Base-by-base conservation (phyloP, 1,284 basidiomycete genomes). In the Puccinia coronata region DNA sequence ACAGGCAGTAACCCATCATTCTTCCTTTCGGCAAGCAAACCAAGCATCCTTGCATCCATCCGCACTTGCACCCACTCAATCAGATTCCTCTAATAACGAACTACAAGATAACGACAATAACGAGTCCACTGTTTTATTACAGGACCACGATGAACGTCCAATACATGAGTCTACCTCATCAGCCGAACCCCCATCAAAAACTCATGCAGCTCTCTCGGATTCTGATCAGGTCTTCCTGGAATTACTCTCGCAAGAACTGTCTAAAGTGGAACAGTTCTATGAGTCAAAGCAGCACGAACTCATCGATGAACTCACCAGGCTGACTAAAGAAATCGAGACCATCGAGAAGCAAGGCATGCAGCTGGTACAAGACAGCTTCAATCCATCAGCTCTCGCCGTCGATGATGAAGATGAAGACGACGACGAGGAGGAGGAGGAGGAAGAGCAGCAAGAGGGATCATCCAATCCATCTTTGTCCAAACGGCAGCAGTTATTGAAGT, bases 321-420 rank as follows among this genome's bases (percentile, higher is more conserved):
- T 75, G 47, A 59, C 36, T 39, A 75, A 75, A 6, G 73, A 75
- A 23, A 59, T 75, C 6, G 49, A 75, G 23, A 39, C 36, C 8
- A 63, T 63, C 47, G 73, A 75, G 31, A 43, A 57, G 51, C 39
- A 75, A 39, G 70, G 51, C 1, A 51, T 73, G 36, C 73, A 75
- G 57, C 53, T 73, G 1, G 20, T 73, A 34, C 70, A 36, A 51
- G 51, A 39, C 5, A 55, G 12, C 11, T 36, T 55, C 51, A 23
- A 53, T 39, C 25, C 23, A 55, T 53, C 53, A 31, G 36, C 49
- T 73, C 53, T 28, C 18, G 43, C 47, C 31, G 72, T 59, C 23
- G 72, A 57, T 31, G 72, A 74, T 34, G 72, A 74, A 12, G 72
- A 74, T 2, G n/a, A n/a, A n/a, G 73, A 75, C 11, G 73, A 75